Evolutionary conservation across 202 grass and related monocot species (phyloP), one percentile per base, ranked within the genome.

Genomic region (Hordeum pubiflorum): DNA sequence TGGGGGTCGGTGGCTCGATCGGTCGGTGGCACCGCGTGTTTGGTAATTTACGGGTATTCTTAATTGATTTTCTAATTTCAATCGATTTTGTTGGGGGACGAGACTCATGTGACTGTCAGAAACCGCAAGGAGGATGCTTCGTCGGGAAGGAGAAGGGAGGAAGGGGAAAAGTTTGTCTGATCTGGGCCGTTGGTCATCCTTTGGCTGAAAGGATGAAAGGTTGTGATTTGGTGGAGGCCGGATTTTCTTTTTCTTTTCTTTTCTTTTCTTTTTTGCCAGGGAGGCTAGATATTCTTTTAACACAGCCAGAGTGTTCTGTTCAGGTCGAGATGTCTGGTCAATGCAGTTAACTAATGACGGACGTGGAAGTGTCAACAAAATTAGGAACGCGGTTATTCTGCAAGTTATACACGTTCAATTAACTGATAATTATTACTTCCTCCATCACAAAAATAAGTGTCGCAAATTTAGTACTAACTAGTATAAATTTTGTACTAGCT

Each of bases 1-100:
- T 21, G 40, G 64, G 22, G 23, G 71, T 17, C 7, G 27, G 75
- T 10, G 61, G 46, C 9, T 68, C 79, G 74, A 77, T 85, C 75
- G 82, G 77, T 81, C 81, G 87, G 87, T 85, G 61, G 75, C 75
- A 48, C 24, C 61, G 83, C 74, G 83, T 86, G 40, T 83, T 69
- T 64, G 80, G 79, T 75, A 44, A 79, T 64, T 69, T 82, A 22
- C 82, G 44, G 57, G 72, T 67, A 50, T 74, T 50, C 31, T 52
- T 76, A 46, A 21, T 81, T 75, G 56, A 41, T 62, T 10, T 55
- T 61, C 54, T 31, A 13, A 44, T 58, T 87, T 63, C 57, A 34
- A 69, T 34, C 26, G 38, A 5, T 13, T 36, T 57, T 27, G 44
- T 33, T 40, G 34, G 14, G 69, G 34, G 23, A 33, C 33, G 38